These are phyloP conservation scores for Arctostaphylos glauca DNA, from an alignment of 148 eudicot species.

Conservation along the genomic window DNA sequence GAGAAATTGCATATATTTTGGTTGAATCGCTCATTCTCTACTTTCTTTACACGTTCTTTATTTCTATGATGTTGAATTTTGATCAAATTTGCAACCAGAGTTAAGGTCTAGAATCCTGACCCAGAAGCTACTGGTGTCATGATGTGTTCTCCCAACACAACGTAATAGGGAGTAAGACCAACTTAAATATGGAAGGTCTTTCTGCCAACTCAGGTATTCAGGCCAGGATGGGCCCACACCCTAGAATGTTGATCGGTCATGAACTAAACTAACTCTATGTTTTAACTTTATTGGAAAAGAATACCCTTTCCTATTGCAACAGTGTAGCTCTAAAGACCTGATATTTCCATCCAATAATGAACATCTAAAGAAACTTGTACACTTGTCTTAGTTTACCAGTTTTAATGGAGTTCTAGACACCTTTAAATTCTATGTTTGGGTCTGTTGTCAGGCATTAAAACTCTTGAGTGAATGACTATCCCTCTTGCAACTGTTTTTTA, in stretches of 20 bases:
- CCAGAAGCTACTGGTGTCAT: background rate
- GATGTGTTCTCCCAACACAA: background rate
- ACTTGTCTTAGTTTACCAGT: no score
- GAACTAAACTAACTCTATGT: background rate
- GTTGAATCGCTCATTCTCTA: background rate
- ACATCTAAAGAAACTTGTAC: background rate
- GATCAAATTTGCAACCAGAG: background rate
- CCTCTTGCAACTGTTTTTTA: background rate
- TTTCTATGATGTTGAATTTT: background rate
- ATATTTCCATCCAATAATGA: background rate
- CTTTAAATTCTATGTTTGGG: background rate
- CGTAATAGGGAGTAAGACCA: background rate
- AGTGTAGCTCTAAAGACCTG: background rate
- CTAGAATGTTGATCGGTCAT: background rate
- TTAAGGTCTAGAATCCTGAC: background rate
- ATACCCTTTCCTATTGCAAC: background rate
- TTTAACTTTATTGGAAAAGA: background rate
- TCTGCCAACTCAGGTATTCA: background rate
- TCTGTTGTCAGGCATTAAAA: background rate
- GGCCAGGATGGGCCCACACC: slow-evolving; percentile 5
- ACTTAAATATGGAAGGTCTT: background rate
- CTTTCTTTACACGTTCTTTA: background rate
- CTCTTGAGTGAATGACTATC: background rate
- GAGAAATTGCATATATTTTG: background rate
- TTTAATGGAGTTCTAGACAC: background rate